Evolutionary conservation across 148 eudicot species (phyloP).

Genomic region (Camellia japonica): DNA sequence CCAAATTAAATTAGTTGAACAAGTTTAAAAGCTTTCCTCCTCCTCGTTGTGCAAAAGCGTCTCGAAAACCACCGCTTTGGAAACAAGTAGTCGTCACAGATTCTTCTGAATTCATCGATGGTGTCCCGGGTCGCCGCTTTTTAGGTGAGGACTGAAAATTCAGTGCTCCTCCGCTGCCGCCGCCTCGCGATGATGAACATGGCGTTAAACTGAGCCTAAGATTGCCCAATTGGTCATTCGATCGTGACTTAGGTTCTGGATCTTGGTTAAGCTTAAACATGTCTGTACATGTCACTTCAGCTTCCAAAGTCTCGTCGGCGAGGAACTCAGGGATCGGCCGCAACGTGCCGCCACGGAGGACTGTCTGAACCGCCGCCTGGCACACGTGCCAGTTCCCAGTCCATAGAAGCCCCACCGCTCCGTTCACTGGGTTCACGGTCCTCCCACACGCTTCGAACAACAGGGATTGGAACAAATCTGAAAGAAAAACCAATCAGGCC

Average conservation of each 20-base stretch:
- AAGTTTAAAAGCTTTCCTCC: conserved; percentile 42
- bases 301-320: conserved; percentile 43
- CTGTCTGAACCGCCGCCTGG: conserved; percentile 68
- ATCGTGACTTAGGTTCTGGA: conserved; percentile 14
- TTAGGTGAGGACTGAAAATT: neutral
- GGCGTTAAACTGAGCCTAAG: conserved; percentile 44
- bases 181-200: neutral
- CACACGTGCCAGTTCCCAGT: conserved; percentile 82
- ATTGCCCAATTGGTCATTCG: conserved; percentile 24
- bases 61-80: conserved; percentile 23
- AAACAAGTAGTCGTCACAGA: conserved; percentile 61
- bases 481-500: no score
- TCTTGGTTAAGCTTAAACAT: conserved; percentile 21
- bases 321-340: conserved; percentile 55
- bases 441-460: conserved; percentile 77
- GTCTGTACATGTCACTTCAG: conserved; percentile 22
- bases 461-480: conserved; percentile 77
- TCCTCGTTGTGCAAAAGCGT: neutral
- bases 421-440: conserved; percentile 77
- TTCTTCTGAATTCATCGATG: conserved; percentile 66
- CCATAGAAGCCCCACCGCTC: conserved; percentile 67
- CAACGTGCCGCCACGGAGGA: conserved; percentile 65
- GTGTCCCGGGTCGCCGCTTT: conserved; percentile 46
- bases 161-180: neutral
- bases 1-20: conserved; percentile 29